Evolutionary conservation across 176 grass and related monocot species (phyloP).

Genomic region (Oropetium thomaeum): DNA sequence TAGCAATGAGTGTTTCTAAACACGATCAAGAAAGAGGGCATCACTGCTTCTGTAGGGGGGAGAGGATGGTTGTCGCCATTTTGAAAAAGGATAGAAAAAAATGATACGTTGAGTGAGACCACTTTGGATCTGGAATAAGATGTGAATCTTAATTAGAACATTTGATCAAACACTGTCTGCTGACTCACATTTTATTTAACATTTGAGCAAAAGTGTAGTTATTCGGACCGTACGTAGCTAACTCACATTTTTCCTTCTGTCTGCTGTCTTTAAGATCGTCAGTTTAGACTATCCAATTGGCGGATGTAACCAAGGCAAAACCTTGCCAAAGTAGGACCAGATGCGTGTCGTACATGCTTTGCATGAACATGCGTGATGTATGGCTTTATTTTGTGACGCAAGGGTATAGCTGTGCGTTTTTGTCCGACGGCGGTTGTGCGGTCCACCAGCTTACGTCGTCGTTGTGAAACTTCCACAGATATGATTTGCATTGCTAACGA

Average conservation of each 20-base stretch:
- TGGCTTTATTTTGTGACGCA: not conserved
- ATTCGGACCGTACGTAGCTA: not conserved
- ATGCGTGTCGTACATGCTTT: constrained; percentile 16
- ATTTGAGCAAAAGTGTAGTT: not conserved
- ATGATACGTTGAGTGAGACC: not conserved
- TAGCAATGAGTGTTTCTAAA: too few relatives aligned
- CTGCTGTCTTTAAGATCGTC: too few relatives aligned
- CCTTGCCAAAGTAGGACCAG: not conserved
- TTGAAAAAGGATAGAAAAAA: not conserved
- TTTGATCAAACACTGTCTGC: not conserved
- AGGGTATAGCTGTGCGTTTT: constrained; percentile 3
- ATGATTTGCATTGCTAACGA: not conserved
- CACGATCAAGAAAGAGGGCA: not conserved
- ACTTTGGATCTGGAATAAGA: not conserved
- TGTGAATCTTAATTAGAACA: not conserved
- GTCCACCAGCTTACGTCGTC: not conserved
- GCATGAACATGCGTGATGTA: not conserved
- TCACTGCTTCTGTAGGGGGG: not conserved
- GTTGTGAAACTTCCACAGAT: not conserved
- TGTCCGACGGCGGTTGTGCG: not conserved
- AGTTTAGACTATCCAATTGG: not conserved
- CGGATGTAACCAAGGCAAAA: constrained; percentile 20
- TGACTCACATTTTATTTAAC: too few relatives aligned
- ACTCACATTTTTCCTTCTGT: not conserved
- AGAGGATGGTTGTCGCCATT: not conserved